Conservation (phyloP, 495 filamentous ascomycete genomes). For the Bacidia gigantensis region DNA sequence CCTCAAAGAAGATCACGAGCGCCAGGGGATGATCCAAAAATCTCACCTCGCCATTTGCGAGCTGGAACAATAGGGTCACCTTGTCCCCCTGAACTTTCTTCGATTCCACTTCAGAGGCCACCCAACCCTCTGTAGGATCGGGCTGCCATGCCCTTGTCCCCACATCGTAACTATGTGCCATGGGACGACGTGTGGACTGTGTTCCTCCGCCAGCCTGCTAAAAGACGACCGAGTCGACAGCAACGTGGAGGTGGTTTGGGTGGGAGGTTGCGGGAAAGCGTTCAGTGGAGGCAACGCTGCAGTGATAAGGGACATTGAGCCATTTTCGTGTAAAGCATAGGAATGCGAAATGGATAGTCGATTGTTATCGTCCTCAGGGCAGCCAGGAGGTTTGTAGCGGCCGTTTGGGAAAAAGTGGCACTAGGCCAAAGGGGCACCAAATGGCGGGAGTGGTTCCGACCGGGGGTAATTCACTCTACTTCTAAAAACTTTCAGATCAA, state of each 20-base stretch:
- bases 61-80: conserved; percentile 67
- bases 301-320: background rate
- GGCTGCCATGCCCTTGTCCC: conserved; percentile 98
- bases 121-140: conserved; percentile 87
- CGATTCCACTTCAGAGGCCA: conserved; percentile 86
- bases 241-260: background rate
- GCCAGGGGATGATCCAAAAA: conserved; percentile 3
- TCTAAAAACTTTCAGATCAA: no score
- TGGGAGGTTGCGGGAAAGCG: background rate
- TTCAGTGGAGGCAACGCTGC: background rate
- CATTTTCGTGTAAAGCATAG: background rate
- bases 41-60: conserved; percentile 87
- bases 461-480: no score
- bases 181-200: conserved; percentile 24
- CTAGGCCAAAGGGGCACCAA: conserved; percentile 7
- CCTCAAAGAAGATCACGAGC: conserved; percentile 12
- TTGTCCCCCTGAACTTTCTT: conserved; percentile 77
- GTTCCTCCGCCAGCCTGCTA: conserved; percentile 8
- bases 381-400: conserved; percentile 3
- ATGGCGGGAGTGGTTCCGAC: background rate
- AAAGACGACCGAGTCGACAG: background rate
- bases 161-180: conserved; percentile 96
- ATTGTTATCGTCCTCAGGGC: background rate
- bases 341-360: background rate
- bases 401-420: conserved; percentile 3